A percentile compares a stretch with the other conserved stretches of the same genome.
These are phyloP conservation scores for Alternaria arborescens DNA, from an alignment of 2,329 filamentous ascomycete species.

Conservation along the genomic window DNA sequence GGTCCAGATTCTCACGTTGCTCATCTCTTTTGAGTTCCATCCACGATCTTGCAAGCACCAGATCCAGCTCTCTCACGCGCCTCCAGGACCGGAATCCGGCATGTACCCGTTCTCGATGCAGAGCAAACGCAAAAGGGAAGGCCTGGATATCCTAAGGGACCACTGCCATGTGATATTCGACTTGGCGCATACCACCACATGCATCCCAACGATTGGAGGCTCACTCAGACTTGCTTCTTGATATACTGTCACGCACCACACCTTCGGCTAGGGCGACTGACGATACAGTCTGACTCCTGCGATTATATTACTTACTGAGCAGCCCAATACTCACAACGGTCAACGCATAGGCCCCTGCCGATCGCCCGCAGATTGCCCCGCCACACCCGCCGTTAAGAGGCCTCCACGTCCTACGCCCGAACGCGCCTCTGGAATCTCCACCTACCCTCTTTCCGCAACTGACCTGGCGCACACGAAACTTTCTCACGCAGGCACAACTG, in stretches of 20 bases:
- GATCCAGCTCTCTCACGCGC: conserved; percentile 11
- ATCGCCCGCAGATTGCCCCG: conserved; percentile 32
- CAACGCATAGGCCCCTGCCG: neutral
- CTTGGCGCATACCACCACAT: conserved; percentile 37
- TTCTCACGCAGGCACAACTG: conserved; percentile 1
- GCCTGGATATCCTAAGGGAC: conserved; percentile 21
- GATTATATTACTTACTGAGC: conserved; percentile 7
- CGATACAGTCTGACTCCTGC: conserved; percentile 19
- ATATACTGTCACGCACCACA: conserved; percentile 19
- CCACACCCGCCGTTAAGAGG: conserved; percentile 13
- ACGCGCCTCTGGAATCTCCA: conserved; percentile 23
- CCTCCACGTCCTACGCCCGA: conserved; percentile 23
- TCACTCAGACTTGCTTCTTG: conserved; percentile 34
- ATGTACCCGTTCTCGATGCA: conserved; percentile 12
- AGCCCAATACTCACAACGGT: neutral
- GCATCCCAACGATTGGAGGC: conserved; percentile 33
- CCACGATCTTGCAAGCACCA: conserved; percentile 7
- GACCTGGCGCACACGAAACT: neutral
- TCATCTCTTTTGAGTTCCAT: neutral
- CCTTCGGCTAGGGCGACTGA: conserved; percentile 5
- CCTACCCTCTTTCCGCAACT: conserved; percentile 11
- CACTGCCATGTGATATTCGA: conserved; percentile 23
- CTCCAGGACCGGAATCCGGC: neutral
- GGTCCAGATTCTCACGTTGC: conserved; percentile 10
- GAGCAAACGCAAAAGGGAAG: conserved; percentile 28